Base-by-base conservation (phyloP, 1,139 yeast genomes). In the Nadsonia starkeyi-henricii region DNA sequence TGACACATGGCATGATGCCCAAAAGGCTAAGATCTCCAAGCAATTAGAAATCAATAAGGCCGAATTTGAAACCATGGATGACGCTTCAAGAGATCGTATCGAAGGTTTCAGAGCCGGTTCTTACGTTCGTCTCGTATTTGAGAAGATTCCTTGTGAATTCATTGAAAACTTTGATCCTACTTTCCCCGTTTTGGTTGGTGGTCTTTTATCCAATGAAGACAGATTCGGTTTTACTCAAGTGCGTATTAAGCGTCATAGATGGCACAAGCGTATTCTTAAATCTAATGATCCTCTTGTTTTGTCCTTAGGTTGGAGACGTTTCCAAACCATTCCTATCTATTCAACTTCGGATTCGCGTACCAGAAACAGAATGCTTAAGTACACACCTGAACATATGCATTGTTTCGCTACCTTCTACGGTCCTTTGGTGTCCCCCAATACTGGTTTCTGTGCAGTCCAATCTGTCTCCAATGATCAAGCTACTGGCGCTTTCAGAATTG, bases 331-430 rank as follows among this genome's bases (percentile, higher is more conserved):
- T 50, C 99, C 99, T 13, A 76, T 93, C 41, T 93, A 89, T 64
- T 88, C 98, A 4, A 93, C 98, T 0, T 81, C 95, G 4, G 99
- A 93, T 66, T 91, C 97, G 3, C 75, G 99, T 68, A 89, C 98
- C 4, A 79, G 99, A 72, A 91, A 88, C 60, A 82, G 98, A 71
- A 85, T 93, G 96, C 75, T 93, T 68, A 93, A 93, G 63, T 93
- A 93, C 63, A 91, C 98, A 0, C 98, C 98, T 5, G 99, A 93
- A 62, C 99, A 93, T 65, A 88, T 96, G 44, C 91, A 85, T 65
- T 93, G 98, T 73, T 82, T 82, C 62, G 96, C 96, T 0, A 84
- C 96, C 26, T 89, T 93, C 66, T 93, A 89, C 62, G 98, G 98
- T 1, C 99, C 99, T 5, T 71, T 91, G 52, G 96, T 91, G 46